phyloP scores from a whole-genome alignment of 2,329 filamentous ascomycete species.

The Cladosporium sp. region DNA sequence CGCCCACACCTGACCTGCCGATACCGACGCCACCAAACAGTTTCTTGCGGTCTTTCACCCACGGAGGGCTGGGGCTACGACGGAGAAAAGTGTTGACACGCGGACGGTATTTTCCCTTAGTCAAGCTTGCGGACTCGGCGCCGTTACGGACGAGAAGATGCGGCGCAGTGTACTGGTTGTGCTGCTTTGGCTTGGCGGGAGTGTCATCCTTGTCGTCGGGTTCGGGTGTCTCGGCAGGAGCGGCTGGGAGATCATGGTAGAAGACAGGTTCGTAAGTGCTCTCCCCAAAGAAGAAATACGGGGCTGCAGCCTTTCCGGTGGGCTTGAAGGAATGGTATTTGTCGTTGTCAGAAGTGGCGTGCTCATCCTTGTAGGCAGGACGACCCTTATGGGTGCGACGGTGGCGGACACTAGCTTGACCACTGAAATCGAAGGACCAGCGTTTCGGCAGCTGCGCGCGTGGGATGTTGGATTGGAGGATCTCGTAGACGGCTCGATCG shows the following conservation, averaged over 20 bases:
- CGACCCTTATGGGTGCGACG: conserved; percentile 43
- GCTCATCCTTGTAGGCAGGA: conserved; percentile 32
- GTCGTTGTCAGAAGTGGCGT: conserved; percentile 24
- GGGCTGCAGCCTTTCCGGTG: conserved; percentile 22
- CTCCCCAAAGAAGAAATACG: conserved; percentile 36
- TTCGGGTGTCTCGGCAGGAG: neutral
- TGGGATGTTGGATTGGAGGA: conserved; percentile 36
- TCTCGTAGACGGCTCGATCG: conserved; percentile 41
- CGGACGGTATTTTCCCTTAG: conserved; percentile 19
- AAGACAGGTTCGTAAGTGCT: conserved; percentile 28
- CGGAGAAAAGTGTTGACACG: conserved; percentile 25
- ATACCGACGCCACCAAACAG: conserved; percentile 22
- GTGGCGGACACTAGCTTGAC: conserved; percentile 36
- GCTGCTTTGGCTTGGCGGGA: conserved; percentile 22
- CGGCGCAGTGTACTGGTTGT: conserved; percentile 35
- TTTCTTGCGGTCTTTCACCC: conserved; percentile 18
- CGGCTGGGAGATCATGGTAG: conserved; percentile 25
- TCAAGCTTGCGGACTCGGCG: conserved; percentile 26
- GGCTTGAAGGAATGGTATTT: conserved; percentile 25
- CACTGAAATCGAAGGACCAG: conserved; percentile 46
- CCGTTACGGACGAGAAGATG: conserved; percentile 34
- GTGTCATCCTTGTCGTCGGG: neutral
- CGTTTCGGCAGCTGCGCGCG: conserved; percentile 32
- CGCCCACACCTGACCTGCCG: neutral
- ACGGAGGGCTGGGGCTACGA: conserved; percentile 20